phyloP scores from a whole-genome alignment of 495 filamentous ascomycete genomes.

The Daldinia bambusicola region DNA sequence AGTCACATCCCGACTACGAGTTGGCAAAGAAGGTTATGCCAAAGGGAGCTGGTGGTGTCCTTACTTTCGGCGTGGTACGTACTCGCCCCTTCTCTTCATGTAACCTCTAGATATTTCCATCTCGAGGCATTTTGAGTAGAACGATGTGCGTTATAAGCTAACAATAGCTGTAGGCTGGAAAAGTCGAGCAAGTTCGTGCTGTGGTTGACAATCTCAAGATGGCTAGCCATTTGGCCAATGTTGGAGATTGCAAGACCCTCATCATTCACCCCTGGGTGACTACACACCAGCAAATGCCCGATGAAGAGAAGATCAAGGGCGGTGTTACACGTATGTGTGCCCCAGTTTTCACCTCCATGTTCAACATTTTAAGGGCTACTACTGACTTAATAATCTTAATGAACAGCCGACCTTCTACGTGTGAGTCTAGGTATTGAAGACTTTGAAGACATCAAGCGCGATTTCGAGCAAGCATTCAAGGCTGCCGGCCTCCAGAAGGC shows the following conservation, averaged over 20 bases:
- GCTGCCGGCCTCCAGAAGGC: slow-evolving; percentile 48
- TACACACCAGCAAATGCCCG: slow-evolving; percentile 56
- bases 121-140: slow-evolving; percentile 67
- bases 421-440: slow-evolving; percentile 55
- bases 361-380: not conserved
- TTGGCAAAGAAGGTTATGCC: slow-evolving; percentile 49
- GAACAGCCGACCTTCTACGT: slow-evolving; percentile 51
- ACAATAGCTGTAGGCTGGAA: slow-evolving; percentile 45
- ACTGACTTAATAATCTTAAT: slow-evolving; percentile 10
- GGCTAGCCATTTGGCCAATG: slow-evolving; percentile 54
- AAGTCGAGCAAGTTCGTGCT: slow-evolving; percentile 54
- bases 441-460: slow-evolving; percentile 53
- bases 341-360: not conserved
- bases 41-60: slow-evolving; percentile 52
- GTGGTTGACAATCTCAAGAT: slow-evolving; percentile 58
- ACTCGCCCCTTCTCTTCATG: slow-evolving; percentile 65
- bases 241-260: slow-evolving; percentile 57
- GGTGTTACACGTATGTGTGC: slow-evolving; percentile 53
- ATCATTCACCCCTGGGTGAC: slow-evolving; percentile 58
- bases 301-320: slow-evolving; percentile 57
- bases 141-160: slow-evolving; percentile 38
- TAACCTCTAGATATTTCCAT: slow-evolving; percentile 4
- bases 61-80: slow-evolving; percentile 55
- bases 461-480: slow-evolving; percentile 58
- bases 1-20: slow-evolving; percentile 54